Base-by-base conservation (phyloP, 73 alveolate species). In the Diophrys sp. region DNA sequence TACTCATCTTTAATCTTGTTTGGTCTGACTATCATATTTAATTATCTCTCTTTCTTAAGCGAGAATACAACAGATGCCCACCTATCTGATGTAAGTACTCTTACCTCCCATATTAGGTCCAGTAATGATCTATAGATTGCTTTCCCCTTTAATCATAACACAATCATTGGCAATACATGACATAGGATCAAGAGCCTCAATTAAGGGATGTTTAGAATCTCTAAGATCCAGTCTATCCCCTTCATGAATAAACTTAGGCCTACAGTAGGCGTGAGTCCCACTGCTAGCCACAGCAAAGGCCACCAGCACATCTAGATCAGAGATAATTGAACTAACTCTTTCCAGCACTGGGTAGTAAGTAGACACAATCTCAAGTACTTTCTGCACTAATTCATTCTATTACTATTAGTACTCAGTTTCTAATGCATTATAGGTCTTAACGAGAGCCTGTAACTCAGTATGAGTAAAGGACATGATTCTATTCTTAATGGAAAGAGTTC, bases 81-180 rank as follows among this genome's bases (percentile, higher is more conserved):
- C 94, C 79, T 87, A 95, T 78, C 99, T 80, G 88, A 97, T 93
- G 82, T 89, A 97, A 1, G 99, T 97, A 68, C 98, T 90, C 85
- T 97, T 97, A 34, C 99, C 99, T 33, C 99, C 99, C 99, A 97
- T 97, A 88, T 97, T 97, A 5, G 98, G 98, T 29, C 99, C 99
- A 11, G 99, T 97, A 77, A 97, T 96, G 88, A 97, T 93, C 79
- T 93, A 96, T 34, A 96, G 85, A 54, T 97, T 90, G 25, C 97
- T 89, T 62, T 79, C 26, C 26, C 87, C 86, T 73, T 90, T 79
- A 27, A 29, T 74, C 93, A 91, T 84, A 34, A 54, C 31, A 71
- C 93, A 84, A 77, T 91, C 94, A 82, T 94, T 94, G 72, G 89
- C 76, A 0, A 93, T 89, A 53, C 93, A 86, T 1, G 89, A 71